Base-by-base conservation (phyloP, 2,329 filamentous ascomycete species). In the Orbilia oligospora region DNA sequence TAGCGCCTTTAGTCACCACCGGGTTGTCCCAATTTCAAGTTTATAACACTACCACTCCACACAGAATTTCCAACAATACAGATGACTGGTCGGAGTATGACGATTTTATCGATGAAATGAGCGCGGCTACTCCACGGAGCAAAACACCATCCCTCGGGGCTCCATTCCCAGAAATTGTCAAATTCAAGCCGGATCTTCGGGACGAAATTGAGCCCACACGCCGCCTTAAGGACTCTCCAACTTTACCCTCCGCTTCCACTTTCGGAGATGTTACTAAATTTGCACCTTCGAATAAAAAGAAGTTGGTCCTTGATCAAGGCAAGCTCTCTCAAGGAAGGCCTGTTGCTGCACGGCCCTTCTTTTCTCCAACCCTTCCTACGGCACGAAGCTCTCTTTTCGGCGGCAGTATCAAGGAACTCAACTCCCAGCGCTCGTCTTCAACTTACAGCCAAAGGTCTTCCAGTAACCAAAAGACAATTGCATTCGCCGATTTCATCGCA, bases 381-480 rank as follows among this genome's bases (percentile, higher is more conserved):
- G 58, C 73, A 22, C 51, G 73, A 61, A 77, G 67, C 55, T 77
- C 73, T 10, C 73, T 77, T 20, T 77, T 77, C 20, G 73, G 46
- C 36, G 63, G 61, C 46, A 71, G 67, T 38, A 33, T 63, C 30
- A 77, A 77, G 30, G 73, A 71, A 48, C 46, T 77, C 61, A 71
- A 71, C 22, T 77, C 73, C 14, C 73, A 71, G 14, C 67, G 73
- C 20, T 77, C 73, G 0, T 77, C 73, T n/a, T 77, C 73, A 53
- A 77, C 73, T 5, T 77, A 77, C 46, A 77, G 73, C 63, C 67
- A 71, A 18, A 46, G 73, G 53, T 77, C 73, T 18, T 77, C 73
- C n/a, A 67, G 73, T 18, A 77, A 77, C 63, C 73, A 77, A 55
- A 77, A 77, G 67, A 77, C 73, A 44, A 77, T 77, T 41, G 73